A percentile compares a stretch with the other conserved stretches of the same genome.
These are phyloP conservation scores for Penicillium turbatum DNA, from an alignment of 495 filamentous ascomycete species.

Conservation along the genomic window DNA sequence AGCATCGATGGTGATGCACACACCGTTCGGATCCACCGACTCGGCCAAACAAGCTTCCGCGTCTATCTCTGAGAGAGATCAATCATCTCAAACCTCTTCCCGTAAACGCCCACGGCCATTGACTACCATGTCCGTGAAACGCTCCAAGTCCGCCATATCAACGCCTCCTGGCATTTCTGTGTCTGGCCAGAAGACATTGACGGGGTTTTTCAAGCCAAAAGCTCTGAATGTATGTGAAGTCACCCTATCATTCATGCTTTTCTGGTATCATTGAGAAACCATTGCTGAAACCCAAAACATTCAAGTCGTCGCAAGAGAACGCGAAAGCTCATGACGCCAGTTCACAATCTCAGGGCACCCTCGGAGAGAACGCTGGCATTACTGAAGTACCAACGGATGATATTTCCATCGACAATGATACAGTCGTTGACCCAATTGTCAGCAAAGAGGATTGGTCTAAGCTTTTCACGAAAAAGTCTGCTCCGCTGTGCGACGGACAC, in stretches of 20 bases:
- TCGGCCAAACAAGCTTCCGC: not conserved
- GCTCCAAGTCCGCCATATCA: conserved; percentile 39
- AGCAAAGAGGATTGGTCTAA: conserved; percentile 83
- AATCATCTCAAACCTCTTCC: conserved; percentile 13
- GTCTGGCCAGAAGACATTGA: conserved; percentile 69
- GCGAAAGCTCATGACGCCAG: not conserved
- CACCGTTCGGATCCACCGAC: not conserved
- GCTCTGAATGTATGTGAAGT: not conserved
- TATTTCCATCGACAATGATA: conserved; percentile 19
- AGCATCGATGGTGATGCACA: not conserved
- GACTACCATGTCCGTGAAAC: conserved; percentile 33
- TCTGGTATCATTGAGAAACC: not conserved
- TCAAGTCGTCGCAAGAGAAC: not conserved
- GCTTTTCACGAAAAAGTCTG: conserved; percentile 68
- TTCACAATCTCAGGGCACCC: not conserved
- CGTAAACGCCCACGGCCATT: conserved; percentile 31
- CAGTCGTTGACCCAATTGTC: conserved; percentile 62
- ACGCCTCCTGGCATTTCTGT: conserved; percentile 17
- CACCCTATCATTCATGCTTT: not conserved
- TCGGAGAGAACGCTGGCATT: not conserved
- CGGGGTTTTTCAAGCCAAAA: conserved; percentile 73
- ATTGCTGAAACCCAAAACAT: not conserved
- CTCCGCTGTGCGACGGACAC: conserved; percentile 78
- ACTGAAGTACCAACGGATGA: not conserved
- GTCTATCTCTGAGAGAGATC: not conserved